phyloP scores from a whole-genome alignment of 2,329 filamentous ascomycete species.

The Cercospora zeae-maydis region DNA sequence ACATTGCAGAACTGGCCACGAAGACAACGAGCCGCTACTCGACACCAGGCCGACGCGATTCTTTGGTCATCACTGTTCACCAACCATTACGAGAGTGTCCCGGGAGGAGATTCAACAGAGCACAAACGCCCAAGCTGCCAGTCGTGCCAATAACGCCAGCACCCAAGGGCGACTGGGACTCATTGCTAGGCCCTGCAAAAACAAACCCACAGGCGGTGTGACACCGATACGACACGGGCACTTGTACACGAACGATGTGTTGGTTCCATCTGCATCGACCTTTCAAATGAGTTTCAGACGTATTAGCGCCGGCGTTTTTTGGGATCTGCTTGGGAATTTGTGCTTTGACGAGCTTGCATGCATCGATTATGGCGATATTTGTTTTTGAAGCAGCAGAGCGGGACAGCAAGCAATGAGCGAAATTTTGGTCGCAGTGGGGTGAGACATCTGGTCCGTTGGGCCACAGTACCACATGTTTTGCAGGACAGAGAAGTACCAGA shows the following conservation, averaged over 20 bases:
- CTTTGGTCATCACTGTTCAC: conserved; percentile 11
- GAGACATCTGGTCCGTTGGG: neutral
- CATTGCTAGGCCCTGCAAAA: conserved; percentile 14
- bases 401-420: neutral
- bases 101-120: conserved; percentile 17
- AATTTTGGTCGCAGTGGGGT: neutral
- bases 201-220: conserved; percentile 14
- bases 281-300: neutral
- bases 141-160: conserved; percentile 8
- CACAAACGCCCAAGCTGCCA: conserved; percentile 16
- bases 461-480: neutral
- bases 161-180: conserved; percentile 19
- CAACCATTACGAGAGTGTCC: conserved; percentile 19
- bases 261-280: neutral
- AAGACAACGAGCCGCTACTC: conserved; percentile 11
- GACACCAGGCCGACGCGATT: conserved; percentile 2
- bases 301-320: conserved; percentile 10
- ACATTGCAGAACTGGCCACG: conserved; percentile 8
- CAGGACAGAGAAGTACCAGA: neutral
- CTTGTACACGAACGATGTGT: conserved; percentile 7
- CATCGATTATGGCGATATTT: neutral
- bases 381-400: neutral
- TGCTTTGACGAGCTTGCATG: neutral
- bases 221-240: neutral
- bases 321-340: neutral